Evolutionary conservation across 768 basidiomycete species (phyloP), one percentile per base, ranked within the genome.

Genomic region (Boletus vinaceobasis): DNA sequence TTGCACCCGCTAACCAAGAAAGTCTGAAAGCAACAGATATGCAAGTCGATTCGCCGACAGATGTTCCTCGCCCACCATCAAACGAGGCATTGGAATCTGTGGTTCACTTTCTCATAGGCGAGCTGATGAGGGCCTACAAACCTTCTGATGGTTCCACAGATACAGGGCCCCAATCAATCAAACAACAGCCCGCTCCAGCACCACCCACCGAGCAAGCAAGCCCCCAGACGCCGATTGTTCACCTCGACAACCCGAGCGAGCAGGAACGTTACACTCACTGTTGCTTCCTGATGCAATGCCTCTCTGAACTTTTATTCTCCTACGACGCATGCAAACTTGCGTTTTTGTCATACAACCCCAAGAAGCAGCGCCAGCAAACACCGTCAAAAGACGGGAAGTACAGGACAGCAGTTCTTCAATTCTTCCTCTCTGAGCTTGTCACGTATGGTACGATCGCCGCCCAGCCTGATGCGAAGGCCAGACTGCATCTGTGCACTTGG

Each of bases 241-340:
- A 47, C 15, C 42, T 51, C n/a, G 70, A 59, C 33, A 37, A 35
- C 11, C 35, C 52, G 52, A 56, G 52, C 46, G 62, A 65, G 43
- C 63, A 62, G 53, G 63, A 73, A 27, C 69, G 65, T 19, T 73
- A 74, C 51, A 76, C 73, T 71, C 90, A 89, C 63, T 76, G 81
- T 15, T 89, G 86, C 64, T 93, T 95, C 79, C 73, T 93, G 58
- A 92, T 95, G 88, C 90, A 94, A 67, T 88, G 86, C 60, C 76
- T 98, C 43, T 91, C 93, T 3, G 97, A 99, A 72, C 75, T 98
- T 10, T 73, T 97, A 13, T 92, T 96, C 57, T 98, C 93, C 13
- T 99, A 98, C 63, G 88, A 93, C 60, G 71, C 84, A 7, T 95
- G 93, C 83, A 99, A 98, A 71, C 67, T 85, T 26, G 85, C 88